These are phyloP conservation scores for Platanthera zijinensis DNA, from an alignment of 106 monocot species.

Conservation along the genomic window DNA sequence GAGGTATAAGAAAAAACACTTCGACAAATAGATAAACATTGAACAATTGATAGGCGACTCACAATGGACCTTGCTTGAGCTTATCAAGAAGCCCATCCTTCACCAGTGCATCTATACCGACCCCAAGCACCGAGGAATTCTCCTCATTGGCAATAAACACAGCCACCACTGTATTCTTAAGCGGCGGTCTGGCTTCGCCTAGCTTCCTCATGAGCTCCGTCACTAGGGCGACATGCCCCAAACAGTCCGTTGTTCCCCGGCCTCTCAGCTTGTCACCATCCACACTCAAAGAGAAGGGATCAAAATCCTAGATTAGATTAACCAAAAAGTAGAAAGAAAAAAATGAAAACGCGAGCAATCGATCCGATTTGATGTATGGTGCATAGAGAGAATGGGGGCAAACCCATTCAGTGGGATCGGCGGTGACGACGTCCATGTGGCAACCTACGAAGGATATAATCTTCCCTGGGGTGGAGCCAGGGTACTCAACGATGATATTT, in stretches of 20 bases:
- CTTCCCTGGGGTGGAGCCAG: slow-evolving; percentile 46
- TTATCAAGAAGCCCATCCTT: slow-evolving; percentile 73
- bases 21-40: background rate
- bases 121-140: slow-evolving; percentile 65
- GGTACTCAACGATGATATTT: slow-evolving; percentile 91
- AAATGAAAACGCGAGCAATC: background rate
- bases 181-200: slow-evolving; percentile 48
- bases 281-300: slow-evolving; percentile 87
- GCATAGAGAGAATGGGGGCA: background rate
- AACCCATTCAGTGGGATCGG: slow-evolving; percentile 77
- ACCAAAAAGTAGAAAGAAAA: background rate
- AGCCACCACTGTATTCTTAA: slow-evolving; percentile 73
- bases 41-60: slow-evolving; percentile 12
- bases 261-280: slow-evolving; percentile 83
- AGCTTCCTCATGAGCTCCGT: slow-evolving; percentile 81
- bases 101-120: slow-evolving; percentile 70
- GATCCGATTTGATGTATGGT: background rate
- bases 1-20: background rate
- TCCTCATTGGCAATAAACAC: slow-evolving; percentile 98
- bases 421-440: slow-evolving; percentile 98
- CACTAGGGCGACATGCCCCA: slow-evolving; percentile 90
- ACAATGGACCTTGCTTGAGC: slow-evolving; percentile 77
- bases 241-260: slow-evolving; percentile 88
- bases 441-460: slow-evolving; percentile 67
- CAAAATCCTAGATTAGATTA: slow-evolving; percentile 28